Evolutionary conservation across 768 basidiomycete species (phyloP), one percentile per base, ranked within the genome.

Genomic region (Lentinula raphanica): DNA sequence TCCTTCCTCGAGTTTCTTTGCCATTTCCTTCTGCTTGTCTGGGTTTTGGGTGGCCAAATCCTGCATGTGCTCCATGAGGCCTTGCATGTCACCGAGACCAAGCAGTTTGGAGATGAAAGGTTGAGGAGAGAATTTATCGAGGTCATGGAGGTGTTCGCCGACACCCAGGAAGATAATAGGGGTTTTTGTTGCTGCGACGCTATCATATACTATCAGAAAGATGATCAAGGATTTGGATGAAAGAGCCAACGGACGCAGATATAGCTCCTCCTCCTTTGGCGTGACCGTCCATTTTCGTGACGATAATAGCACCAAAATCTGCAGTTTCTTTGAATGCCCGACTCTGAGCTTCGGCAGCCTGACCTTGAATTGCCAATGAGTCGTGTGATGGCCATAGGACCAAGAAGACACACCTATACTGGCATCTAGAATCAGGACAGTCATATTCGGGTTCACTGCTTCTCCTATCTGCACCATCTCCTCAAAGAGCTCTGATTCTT

Each of bases 241-340:
- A 36, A 31, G n/a, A 35, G 8, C 57, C 9, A 40, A 80, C 94
- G 59, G 74, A 98, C 96, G 96, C 96, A 45, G 97, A 99, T 60
- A 99, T 98, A 29, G 97, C 97, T 23, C 97, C 97, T 71, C 97
- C 97, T 57, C 97, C 97, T 70, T 97, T 98, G 1, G 97, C 97
- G 66, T 99, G 97, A 3, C 97, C 97, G 65, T 99, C 97, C 87
- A 99, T 93, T 75, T 99, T 99, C 11, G 97, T 99, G 15, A 99
- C 97, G 59, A 99, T 97, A 63, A 99, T 99, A 2, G 96, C 97
- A 58, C 96, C 97, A 69, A 99, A 99, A 68, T 97, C 86, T 21
- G 94, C 92, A 60, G 90, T 93, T 61, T 98, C 96, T 73, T 99
- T 99, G 81, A 99, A 99, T 1, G 97, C 97, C 40, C 85, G 84